Evolutionary conservation across 768 basidiomycete species (phyloP), one percentile per base, ranked within the genome.

Genomic region (Podaxis sp.): DNA sequence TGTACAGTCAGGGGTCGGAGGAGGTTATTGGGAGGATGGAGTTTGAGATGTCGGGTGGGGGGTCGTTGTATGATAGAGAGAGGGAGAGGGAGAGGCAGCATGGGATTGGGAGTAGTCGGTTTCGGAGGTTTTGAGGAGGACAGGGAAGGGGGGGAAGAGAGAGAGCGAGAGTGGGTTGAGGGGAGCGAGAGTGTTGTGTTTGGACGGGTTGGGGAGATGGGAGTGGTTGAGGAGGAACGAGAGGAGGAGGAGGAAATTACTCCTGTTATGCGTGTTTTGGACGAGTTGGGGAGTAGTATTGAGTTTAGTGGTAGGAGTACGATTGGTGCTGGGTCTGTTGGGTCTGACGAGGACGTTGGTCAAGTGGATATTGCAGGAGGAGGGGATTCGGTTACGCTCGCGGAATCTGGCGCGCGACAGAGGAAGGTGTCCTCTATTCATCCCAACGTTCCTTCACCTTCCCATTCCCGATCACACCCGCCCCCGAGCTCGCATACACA

Each of bases 11-110:
- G 72, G 83, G 75, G 56, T 82, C 74, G 67, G 81, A 79, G 65
- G 85, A 87, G 72, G 84, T 86, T 6, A 76, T 87, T 60, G 86
- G 86, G 44, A 70, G 80, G 66, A 75, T 87, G 76, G 85, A 86
- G 8, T 12, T 62, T 19, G 54, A 56, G 8, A n/a, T 56, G 11
- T 12, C 49, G 24, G 22, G 30, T 12, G 54, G 54, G 24, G 24
- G 26, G 30, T 24, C 46, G 12, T 15, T 59, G 33, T 59, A 52
- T 52, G 59, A 59, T 52, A 39, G 46, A 22, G 59, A 59, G 38
- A 51, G 59, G 36, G 61, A 62, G 19, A 54, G 52, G 42, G 55
- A 61, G 59, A 55, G 59, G 54, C 46, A 59, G 19, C 39, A 28
- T 19, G 59, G 59, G 55, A 61, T 57, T 44, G 63, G 65, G 36